phyloP scores from a whole-genome alignment of 176 grass and related monocot species.

The Calamus simplicifolius region DNA sequence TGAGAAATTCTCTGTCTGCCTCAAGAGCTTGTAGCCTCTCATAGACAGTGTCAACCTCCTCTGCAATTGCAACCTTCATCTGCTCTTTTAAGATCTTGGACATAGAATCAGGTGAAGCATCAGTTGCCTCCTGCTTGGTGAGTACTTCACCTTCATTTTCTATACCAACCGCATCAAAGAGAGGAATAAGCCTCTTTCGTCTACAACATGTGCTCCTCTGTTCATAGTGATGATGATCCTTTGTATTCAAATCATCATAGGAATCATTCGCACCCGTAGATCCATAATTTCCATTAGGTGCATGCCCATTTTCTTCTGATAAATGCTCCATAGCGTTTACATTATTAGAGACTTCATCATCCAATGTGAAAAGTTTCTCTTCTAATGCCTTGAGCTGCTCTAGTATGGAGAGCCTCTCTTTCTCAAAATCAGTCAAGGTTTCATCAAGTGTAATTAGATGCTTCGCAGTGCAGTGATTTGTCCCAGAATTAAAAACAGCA shows the following conservation, averaged over 20 bases:
- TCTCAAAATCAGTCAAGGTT: constrained; percentile 70
- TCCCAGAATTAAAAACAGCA: constrained; percentile 31
- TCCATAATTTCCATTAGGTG: constrained; percentile 7
- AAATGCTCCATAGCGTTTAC: constrained; percentile 38
- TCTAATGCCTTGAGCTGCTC: constrained; percentile 80
- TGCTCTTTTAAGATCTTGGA: constrained; percentile 36
- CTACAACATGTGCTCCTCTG: constrained; percentile 31
- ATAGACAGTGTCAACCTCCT: constrained; percentile 56
- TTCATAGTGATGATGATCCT: constrained; percentile 28
- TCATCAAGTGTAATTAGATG: constrained; percentile 53
- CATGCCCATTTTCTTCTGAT: constrained; percentile 34
- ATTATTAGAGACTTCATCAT: constrained; percentile 50
- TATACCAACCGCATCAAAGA: constrained; percentile 54
- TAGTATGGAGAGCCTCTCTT: constrained; percentile 80
- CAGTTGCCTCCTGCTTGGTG: constrained; percentile 25
- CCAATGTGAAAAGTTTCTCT: constrained; percentile 69
- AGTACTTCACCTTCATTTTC: constrained; percentile 34
- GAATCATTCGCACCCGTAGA: constrained; percentile 34
- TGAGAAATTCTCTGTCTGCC: constrained; percentile 82
- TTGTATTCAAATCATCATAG: constrained; percentile 38
- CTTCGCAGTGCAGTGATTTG: constrained; percentile 31
- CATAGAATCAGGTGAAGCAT: constrained; percentile 11
- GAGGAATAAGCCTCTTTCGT: constrained; percentile 78
- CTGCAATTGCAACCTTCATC: constrained; percentile 47
- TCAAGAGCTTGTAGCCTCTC: constrained; percentile 82